Evolutionary conservation across 169 alveolate species (phyloP), one percentile per base, ranked within the genome.

Genomic region (Theileria luwenshuni): DNA sequence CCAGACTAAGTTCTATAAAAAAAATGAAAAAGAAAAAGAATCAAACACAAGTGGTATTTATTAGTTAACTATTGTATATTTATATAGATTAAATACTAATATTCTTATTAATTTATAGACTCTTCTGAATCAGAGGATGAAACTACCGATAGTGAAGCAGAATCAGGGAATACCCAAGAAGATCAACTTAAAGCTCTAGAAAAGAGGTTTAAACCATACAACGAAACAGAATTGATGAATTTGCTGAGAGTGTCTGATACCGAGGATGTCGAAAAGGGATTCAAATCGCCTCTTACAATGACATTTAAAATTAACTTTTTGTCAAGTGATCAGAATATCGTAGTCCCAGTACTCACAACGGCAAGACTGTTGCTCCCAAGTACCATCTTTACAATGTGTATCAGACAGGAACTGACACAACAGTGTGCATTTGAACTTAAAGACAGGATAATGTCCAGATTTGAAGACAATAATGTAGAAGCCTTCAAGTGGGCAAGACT

Each of bases 401-500:
- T 35, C 38, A 27, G 59, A 42, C 73, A 70, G 15, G 43, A 71
- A 43, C 63, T 58, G 17, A 45, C 41, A 21, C 45, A 27, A 30
- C 48, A 62, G 48, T 79, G 87, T 33, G 51, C 72, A 0, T 28
- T 19, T 32, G 83, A 32, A 23, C 27, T 79, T 0, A 59, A 65
- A 73, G 61, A 71, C 23, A 60, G 68, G 28, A 51, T 79, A 48
- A 56, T 71, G 56, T 69, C 60, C 42, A 10, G 87, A 15, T 79
- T 38, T 21, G 87, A 79, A 73, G 74, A 70, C 61, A 68, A 23
- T 5, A 77, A n/a, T 7, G 47, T 77, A 3, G 65, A 62, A 67
- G 68, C 69, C 5, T 79, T 79, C 56, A 69, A 42, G n/a, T 68
- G 83, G 77, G 87, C 77, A n/a, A 38, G 67, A 3, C 65, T 79